Evolutionary conservation across 2,329 filamentous ascomycete species (phyloP).

Genomic region (Paecilomyces sp.): DNA sequence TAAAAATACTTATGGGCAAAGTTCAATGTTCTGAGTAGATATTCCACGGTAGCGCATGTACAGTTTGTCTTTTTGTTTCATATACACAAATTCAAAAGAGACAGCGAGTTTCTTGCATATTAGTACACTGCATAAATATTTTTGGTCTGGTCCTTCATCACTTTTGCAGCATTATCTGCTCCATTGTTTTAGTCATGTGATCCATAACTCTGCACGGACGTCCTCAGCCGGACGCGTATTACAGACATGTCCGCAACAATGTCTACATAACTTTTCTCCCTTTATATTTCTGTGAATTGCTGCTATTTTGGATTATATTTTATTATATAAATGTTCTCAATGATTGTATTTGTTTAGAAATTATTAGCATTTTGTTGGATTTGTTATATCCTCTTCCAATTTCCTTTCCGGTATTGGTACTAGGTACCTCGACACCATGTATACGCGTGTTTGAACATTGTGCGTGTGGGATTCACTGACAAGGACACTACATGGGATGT

Average conservation of each 20-base stretch:
- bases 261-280: not conserved
- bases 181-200: no score
- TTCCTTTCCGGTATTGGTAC: not conserved
- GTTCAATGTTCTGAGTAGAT: not conserved
- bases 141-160: no score
- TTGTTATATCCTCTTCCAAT: not conserved
- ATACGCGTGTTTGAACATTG: not conserved
- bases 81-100: not conserved
- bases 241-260: not conserved
- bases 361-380: not conserved
- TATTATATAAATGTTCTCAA: not conserved
- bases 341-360: not conserved
- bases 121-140: no score
- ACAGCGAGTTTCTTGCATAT: not conserved
- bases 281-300: not conserved
- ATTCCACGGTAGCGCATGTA: not conserved
- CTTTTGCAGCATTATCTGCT: no score
- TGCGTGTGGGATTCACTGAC: not conserved
- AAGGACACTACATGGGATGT: not conserved
- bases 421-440: not conserved
- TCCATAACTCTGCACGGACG: no score
- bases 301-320: constrained; percentile 1
- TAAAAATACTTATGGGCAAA: not conserved
- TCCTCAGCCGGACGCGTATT: no score
- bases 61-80: not conserved